phyloP scores from a whole-genome alignment of 2,329 filamentous ascomycete species.

The Fusarium anguioides region DNA sequence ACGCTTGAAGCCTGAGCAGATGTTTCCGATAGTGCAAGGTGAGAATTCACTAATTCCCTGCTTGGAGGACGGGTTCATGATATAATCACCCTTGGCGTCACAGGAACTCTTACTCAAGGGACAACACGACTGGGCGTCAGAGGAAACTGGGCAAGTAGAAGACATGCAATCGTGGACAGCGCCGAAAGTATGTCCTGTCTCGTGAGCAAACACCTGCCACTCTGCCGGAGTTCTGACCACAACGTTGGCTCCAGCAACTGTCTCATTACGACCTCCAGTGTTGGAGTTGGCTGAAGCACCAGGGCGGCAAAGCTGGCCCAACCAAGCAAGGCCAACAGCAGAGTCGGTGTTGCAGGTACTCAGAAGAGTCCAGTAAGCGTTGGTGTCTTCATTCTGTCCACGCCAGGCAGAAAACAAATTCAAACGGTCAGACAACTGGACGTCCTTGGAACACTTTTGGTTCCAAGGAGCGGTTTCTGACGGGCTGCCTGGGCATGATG shows the following conservation, averaged over 20 bases:
- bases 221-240: slow-evolving; percentile 85
- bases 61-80: slow-evolving; percentile 95
- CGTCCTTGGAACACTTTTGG: slow-evolving; percentile 71
- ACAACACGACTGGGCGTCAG: slow-evolving; percentile 73
- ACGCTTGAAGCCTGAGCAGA: slow-evolving; percentile 86
- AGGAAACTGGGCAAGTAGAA: slow-evolving; percentile 73
- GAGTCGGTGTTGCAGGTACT: slow-evolving; percentile 83
- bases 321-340: slow-evolving; percentile 92
- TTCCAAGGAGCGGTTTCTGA: slow-evolving; percentile 84
- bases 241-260: slow-evolving; percentile 87
- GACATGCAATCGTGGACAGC: slow-evolving; percentile 92
- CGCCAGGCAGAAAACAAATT: slow-evolving; percentile 93
- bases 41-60: slow-evolving; percentile 82
- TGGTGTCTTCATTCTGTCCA: slow-evolving; percentile 78
- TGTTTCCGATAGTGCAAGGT: slow-evolving; percentile 89
- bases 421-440: slow-evolving; percentile 79
- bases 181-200: slow-evolving; percentile 93
- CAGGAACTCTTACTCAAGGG: slow-evolving; percentile 76
- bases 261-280: slow-evolving; percentile 69
- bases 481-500: slow-evolving; percentile 77
- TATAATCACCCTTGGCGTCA: slow-evolving; percentile 80
- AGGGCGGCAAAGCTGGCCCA: slow-evolving; percentile 82
- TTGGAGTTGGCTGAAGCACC: slow-evolving; percentile 65
- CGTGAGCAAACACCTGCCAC: slow-evolving; percentile 97
- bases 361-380: slow-evolving; percentile 93